These are phyloP conservation scores for Paraurostyla sp. DNA, from an alignment of 73 alveolate genomes.

Conservation along the genomic window DNA sequence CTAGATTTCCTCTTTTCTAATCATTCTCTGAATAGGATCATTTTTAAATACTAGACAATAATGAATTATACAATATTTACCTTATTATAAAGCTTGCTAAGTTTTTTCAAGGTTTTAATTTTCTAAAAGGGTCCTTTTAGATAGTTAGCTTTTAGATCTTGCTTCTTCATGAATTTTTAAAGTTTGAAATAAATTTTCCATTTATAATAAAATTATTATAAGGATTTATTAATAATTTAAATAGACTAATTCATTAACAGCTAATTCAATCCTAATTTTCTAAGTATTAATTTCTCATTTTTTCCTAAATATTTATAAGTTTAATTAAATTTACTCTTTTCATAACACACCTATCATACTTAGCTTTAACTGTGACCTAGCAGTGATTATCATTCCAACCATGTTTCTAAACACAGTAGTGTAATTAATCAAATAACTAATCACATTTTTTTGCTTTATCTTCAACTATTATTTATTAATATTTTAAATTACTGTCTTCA, in stretches of 20 bases:
- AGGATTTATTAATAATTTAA: too few relatives aligned
- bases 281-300: neutral
- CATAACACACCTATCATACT: conserved; percentile 50
- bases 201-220: too few relatives aligned
- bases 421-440: conserved; percentile 54
- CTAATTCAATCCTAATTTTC: conserved; percentile 23
- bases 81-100: neutral
- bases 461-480: neutral
- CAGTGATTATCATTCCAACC: conserved; percentile 69
- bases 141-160: neutral
- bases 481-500: conserved; percentile 23
- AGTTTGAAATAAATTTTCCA: too few relatives aligned
- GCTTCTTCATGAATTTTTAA: too few relatives aligned
- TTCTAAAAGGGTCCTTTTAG: neutral
- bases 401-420: conserved; percentile 48
- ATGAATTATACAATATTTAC: neutral
- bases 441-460: conserved; percentile 46
- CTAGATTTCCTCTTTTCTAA: neutral
- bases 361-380: conserved; percentile 27
- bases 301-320: conserved; percentile 23
- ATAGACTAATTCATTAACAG: too few relatives aligned
- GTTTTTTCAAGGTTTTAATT: neutral
- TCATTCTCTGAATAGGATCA: neutral
- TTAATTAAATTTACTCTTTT: conserved; percentile 23
- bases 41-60: neutral